These are phyloP conservation scores for Tricholoma flavovirens DNA, from an alignment of 768 basidiomycete species.

Conservation along the genomic window DNA sequence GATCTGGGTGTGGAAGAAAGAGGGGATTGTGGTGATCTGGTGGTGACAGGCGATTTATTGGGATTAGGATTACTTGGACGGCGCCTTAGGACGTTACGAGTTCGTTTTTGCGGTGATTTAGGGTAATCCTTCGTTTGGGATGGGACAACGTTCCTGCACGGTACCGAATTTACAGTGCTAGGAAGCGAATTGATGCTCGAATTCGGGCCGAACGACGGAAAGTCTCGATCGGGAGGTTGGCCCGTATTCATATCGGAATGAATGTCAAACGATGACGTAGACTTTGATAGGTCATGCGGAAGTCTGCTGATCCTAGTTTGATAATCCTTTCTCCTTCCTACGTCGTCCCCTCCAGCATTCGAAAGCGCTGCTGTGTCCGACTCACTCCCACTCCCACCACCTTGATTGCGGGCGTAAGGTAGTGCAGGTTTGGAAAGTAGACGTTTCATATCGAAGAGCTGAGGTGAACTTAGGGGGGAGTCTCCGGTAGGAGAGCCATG, in stretches of 20 bases:
- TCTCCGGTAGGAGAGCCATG: too few species aligned
- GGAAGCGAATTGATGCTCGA: not conserved
- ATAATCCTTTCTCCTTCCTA: not conserved
- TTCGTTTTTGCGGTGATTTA: not conserved
- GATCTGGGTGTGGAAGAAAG: not conserved
- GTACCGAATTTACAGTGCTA: not conserved
- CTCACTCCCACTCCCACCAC: slow-evolving; percentile 10
- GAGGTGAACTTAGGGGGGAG: not conserved
- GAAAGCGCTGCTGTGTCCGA: slow-evolving; percentile 7
- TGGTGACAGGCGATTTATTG: not conserved
- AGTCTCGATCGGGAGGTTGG: not conserved
- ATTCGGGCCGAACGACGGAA: not conserved
- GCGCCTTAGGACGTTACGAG: not conserved
- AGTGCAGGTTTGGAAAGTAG: slow-evolving; percentile 19
- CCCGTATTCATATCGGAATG: not conserved
- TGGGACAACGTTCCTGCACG: not conserved
- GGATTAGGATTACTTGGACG: not conserved
- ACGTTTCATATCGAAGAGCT: slow-evolving; percentile 16
- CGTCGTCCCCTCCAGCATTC: not conserved
- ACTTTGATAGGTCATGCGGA: not conserved
- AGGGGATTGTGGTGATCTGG: not conserved
- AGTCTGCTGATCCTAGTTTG: not conserved
- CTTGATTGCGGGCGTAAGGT: slow-evolving; percentile 6
- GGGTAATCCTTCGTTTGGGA: not conserved
- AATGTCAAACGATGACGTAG: not conserved